A percentile compares a stretch with the other conserved stretches of the same genome.
These are phyloP conservation scores for Colletotrichum paranaense DNA, from an alignment of 2,329 filamentous ascomycete genomes.

Conservation along the genomic window DNA sequence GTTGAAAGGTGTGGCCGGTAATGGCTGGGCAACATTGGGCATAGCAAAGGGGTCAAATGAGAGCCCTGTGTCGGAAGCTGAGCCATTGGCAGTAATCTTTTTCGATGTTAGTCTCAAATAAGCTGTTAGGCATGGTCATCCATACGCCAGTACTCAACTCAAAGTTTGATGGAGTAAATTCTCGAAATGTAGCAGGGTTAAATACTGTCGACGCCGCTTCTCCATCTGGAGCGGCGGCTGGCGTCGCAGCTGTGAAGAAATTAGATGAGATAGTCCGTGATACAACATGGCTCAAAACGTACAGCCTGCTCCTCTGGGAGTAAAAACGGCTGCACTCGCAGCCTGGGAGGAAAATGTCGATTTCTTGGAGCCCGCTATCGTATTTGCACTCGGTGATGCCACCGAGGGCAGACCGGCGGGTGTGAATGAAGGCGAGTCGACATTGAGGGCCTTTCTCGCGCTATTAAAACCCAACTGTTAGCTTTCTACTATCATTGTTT, in stretches of 20 bases:
- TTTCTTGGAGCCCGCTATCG: slow-evolving; percentile 66
- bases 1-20: slow-evolving; percentile 68
- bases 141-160: slow-evolving; percentile 62
- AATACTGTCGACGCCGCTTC: slow-evolving; percentile 56
- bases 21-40: slow-evolving; percentile 62
- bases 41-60: slow-evolving; percentile 75
- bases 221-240: slow-evolving; percentile 45
- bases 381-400: slow-evolving; percentile 40
- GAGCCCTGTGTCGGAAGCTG: slow-evolving; percentile 58
- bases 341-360: slow-evolving; percentile 88
- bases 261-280: background rate
- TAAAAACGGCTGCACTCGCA: slow-evolving; percentile 89
- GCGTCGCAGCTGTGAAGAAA: slow-evolving; percentile 24
- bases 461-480: slow-evolving; percentile 42
- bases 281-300: slow-evolving; percentile 27
- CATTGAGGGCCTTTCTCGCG: slow-evolving; percentile 85
- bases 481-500: background rate
- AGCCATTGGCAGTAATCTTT: slow-evolving; percentile 58
- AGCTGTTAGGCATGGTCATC: background rate
- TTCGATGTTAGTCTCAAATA: background rate
- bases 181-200: slow-evolving; percentile 67
- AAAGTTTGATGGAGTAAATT: slow-evolving; percentile 69
- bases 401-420: slow-evolving; percentile 62
- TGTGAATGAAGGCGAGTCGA: slow-evolving; percentile 96
- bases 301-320: slow-evolving; percentile 71